Base-by-base conservation (phyloP, 352 stramenopile genomes). In the Globisporangium uncinulatum region DNA sequence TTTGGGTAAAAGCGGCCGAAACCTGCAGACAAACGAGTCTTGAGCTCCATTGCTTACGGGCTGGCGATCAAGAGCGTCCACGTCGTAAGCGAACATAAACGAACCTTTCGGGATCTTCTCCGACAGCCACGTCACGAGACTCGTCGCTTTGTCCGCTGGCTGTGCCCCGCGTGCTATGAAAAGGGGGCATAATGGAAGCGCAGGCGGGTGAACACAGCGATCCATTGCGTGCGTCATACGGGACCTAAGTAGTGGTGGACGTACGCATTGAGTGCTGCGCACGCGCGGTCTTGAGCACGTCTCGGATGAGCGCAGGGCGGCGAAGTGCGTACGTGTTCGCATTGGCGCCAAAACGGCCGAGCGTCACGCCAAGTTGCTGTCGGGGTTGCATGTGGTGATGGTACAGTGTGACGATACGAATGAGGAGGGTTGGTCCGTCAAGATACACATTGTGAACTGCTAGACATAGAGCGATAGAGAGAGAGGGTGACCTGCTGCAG, bases 1-100 rank as follows among this genome's bases (percentile, higher is more conserved):
- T 94, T 94, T 13, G 85, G 85, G 67, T 90, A 92, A 47, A 94
- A 94, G 5, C 85, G 80, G 14, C 80, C 85, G 59, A 94, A 94
- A 10, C 84, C 83, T 80, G 43, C 3, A 0, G 6, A 5, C 39
- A 45, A 45, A 19, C 19, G 13, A n/a, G 14, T 20, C 39, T 1
- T 45, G 14, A 45, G 39, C 19, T 45, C 39, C 39, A 19, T 42
- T 42, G 37, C 15, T 1, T 29, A 29, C 37, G 17, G 37, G 17
- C 37, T 43, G 37, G 37, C 37, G 10, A 29, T 29, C 24, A 4
- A 29, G 24, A 29, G 24, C 24, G 24, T 29, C 24, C 24, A 29
- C 24, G 24, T 29, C 24, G 24, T 29, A 29, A 1, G 24, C 24
- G 24, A 29, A 29, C 24, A 29, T 29, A 47, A 34, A 56, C 58